A percentile compares a stretch with the other conserved stretches of the same genome.
Conservation (phyloP, 768 basidiomycete species). For the Arthromyces matolae region DNA sequence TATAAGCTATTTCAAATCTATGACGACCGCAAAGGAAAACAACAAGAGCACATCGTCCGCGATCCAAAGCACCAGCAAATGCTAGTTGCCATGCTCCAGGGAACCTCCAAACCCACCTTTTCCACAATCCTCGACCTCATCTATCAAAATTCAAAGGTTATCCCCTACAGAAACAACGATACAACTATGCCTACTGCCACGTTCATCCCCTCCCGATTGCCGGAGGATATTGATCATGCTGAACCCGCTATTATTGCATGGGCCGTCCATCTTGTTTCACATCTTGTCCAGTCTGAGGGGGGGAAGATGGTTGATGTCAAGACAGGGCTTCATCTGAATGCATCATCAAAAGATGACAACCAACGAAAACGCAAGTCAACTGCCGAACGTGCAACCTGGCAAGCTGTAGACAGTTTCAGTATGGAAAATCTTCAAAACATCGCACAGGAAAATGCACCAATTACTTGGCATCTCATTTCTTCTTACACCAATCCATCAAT, state of each 20-base stretch:
- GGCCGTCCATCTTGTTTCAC: slow-evolving; percentile 8
- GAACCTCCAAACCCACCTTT: slow-evolving; percentile 13
- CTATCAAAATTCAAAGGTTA: slow-evolving; percentile 3
- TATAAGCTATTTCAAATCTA: neutral
- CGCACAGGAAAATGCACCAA: too few relatives aligned
- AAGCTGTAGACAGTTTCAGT: too few relatives aligned
- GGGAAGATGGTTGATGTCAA: slow-evolving; percentile 3
- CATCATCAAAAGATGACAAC: slow-evolving; percentile 1
- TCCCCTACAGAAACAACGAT: slow-evolving; percentile 7
- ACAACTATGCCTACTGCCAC: neutral
- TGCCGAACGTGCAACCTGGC: slow-evolving; percentile 8
- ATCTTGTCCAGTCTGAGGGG: slow-evolving; percentile 8
- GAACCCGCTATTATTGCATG: slow-evolving; percentile 10
- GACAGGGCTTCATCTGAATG: slow-evolving; percentile 11
- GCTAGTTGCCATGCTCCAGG: slow-evolving; percentile 7
- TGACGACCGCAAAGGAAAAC: too few relatives aligned
- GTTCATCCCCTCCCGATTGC: neutral
- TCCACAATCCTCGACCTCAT: slow-evolving; percentile 10
- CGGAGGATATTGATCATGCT: slow-evolving; percentile 9
- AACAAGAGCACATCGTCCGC: neutral
- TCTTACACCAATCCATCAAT: too few relatives aligned
- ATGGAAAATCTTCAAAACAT: too few relatives aligned
- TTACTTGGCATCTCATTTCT: too few relatives aligned
- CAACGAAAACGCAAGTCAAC: neutral
- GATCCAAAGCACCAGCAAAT: neutral